phyloP scores from a whole-genome alignment of 805 yeast genomes.

The Candida taoyuanica region DNA sequence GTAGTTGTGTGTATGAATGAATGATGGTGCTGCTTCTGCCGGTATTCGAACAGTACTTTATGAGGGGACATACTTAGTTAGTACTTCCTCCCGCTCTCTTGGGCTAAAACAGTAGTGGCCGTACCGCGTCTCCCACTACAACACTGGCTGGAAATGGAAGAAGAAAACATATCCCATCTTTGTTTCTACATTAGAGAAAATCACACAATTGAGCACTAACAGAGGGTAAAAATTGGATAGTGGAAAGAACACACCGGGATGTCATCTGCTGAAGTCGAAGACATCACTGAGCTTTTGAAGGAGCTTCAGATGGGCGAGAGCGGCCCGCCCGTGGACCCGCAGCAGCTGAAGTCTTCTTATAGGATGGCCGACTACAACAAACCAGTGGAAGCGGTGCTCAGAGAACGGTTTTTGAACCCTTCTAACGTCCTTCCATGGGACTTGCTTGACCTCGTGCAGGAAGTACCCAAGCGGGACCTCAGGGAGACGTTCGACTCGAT shows the following conservation, averaged over 20 bases:
- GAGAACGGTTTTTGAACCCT: constrained; percentile 54
- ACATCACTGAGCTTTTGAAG: constrained; percentile 3
- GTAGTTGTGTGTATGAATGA: no score
- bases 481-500: constrained; percentile 31
- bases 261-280: constrained; percentile 20
- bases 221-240: no score
- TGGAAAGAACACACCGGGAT: neutral
- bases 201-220: no score
- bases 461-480: constrained; percentile 37
- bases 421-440: constrained; percentile 61
- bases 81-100: no score
- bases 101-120: no score
- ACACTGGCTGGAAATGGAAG: no score
- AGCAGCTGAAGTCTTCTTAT: neutral
- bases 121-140: no score
- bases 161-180: no score
- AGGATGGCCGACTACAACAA: neutral
- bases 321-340: neutral
- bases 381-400: constrained; percentile 21
- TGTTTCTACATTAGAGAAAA: no score
- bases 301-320: neutral
- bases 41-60: no score
- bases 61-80: no score
- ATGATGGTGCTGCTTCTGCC: no score
- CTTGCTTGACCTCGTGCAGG: constrained; percentile 65